Base-by-base conservation (phyloP, 352 stramenopile genomes). In the Pythium aphanidermatum region DNA sequence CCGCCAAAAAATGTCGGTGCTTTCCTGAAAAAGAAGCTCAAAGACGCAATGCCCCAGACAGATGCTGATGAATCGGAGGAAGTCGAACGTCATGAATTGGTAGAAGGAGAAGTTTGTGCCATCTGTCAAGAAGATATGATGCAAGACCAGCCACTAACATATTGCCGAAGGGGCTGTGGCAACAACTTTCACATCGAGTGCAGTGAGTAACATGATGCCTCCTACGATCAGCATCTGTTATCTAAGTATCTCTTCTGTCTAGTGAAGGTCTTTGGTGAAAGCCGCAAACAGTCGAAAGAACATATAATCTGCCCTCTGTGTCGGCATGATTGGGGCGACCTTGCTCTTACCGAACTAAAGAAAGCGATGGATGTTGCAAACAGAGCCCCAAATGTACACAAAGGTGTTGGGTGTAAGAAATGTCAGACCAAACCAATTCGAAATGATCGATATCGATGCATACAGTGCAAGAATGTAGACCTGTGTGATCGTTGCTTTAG, bases 191-290 rank as follows among this genome's bases (percentile, higher is more conserved):
- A 86, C 50, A 70, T 82, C 38, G 67, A 86, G 51, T 81, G 65
- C 54, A 81, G 62, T 83, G 69, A 41, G 66, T 70, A 20, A 43
- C 20, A 28, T 27, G 33, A 21, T 48, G 6, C 16, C 6, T 35
- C 11, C 6, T 23, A 20, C 8, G 28, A 2, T 30, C 9, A 30
- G 17, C 20, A 20, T 7, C 23, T 7, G 24, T 35, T 51, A 5
- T 21, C 12, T 5, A 34, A 30, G 28, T 32, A 33, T 33, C 6
- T 20, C n/a, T 11, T 16, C 30, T 51, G 3, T 14, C 19, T 26
- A 75, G 82, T 93, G 79, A 89, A 89, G 40, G 75, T 93, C 2
- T 91, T 88, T 60, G 80, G 77, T 1, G 81, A 93, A 27, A 88
- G 76, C 44, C 66, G 81, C 5, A 66, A 69, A 23, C 78, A 90